Conservation (phyloP, 2,329 filamentous ascomycete genomes). For the Penicillium paneum region DNA sequence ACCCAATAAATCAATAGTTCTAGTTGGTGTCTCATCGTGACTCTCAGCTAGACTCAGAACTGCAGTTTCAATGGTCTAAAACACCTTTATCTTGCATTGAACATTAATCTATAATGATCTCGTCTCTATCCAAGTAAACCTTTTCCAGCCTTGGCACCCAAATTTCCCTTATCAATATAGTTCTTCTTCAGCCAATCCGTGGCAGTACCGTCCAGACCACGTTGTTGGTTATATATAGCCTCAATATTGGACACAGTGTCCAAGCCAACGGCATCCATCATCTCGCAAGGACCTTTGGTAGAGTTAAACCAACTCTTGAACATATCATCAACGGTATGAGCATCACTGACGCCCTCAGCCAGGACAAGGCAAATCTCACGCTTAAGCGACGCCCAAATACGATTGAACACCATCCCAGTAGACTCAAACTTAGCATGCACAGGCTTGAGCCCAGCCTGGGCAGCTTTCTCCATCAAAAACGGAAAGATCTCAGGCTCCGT, state of each 20-base stretch:
- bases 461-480: constrained; percentile 19
- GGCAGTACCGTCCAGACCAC: constrained; percentile 5
- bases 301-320: constrained; percentile 22
- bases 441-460: constrained; percentile 14
- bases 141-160: constrained; percentile 18
- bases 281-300: constrained; percentile 19
- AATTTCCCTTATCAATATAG: constrained; percentile 20
- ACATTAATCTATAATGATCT: neutral
- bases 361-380: constrained; percentile 17
- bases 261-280: constrained; percentile 25
- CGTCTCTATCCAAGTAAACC: constrained; percentile 13
- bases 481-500: constrained; percentile 19
- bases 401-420: constrained; percentile 19
- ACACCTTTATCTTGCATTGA: neutral
- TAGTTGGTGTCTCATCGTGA: neutral
- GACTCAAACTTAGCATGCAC: constrained; percentile 17
- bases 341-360: constrained; percentile 20
- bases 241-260: constrained; percentile 25
- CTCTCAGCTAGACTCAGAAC: neutral
- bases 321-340: constrained; percentile 18
- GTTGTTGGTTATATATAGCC: constrained; percentile 13
- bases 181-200: constrained; percentile 19
- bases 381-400: constrained; percentile 21
- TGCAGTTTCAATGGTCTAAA: neutral
- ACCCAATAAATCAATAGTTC: neutral